A percentile compares a stretch with the other conserved stretches of the same genome.
phyloP scores from a whole-genome alignment of 2,329 filamentous ascomycete genomes.

The Fusarium pseudonygamai region DNA sequence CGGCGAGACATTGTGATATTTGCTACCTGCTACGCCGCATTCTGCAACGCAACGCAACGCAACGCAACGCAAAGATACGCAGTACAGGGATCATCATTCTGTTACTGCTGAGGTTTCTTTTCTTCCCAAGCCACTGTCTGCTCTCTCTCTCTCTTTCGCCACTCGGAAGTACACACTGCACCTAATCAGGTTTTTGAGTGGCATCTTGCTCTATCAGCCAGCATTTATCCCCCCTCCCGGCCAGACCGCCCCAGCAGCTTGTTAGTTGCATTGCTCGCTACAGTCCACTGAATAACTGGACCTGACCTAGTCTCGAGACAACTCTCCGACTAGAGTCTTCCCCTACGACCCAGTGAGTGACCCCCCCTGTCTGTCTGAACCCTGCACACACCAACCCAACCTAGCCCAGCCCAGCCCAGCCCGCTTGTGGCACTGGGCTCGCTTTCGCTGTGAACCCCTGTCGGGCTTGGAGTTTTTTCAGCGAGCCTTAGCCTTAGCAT shows the following conservation, averaged over 20 bases:
- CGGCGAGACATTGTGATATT: constrained; percentile 20
- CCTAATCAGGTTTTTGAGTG: constrained; percentile 4
- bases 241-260: constrained; percentile 21
- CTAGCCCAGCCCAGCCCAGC: constrained; percentile 8
- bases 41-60: constrained; percentile 34
- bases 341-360: constrained; percentile 16
- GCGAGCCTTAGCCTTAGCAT: neutral
- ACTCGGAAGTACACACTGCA: neutral
- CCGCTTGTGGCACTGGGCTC: constrained; percentile 33
- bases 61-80: constrained; percentile 12
- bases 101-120: constrained; percentile 4
- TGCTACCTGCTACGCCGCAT: constrained; percentile 30
- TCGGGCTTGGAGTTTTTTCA: constrained; percentile 5
- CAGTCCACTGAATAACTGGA: constrained; percentile 6
- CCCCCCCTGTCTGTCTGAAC: neutral
- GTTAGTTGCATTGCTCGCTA: neutral
- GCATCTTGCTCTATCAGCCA: constrained; percentile 19
- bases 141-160: constrained; percentile 16
- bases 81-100: neutral
- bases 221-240: constrained; percentile 14
- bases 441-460: constrained; percentile 17
- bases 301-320: constrained; percentile 33
- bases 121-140: constrained; percentile 21
- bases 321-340: constrained; percentile 26
- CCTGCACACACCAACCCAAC: constrained; percentile 2